These are phyloP conservation scores for Colletotrichum sp. DNA, from an alignment of 2,329 filamentous ascomycete genomes.

Conservation along the genomic window DNA sequence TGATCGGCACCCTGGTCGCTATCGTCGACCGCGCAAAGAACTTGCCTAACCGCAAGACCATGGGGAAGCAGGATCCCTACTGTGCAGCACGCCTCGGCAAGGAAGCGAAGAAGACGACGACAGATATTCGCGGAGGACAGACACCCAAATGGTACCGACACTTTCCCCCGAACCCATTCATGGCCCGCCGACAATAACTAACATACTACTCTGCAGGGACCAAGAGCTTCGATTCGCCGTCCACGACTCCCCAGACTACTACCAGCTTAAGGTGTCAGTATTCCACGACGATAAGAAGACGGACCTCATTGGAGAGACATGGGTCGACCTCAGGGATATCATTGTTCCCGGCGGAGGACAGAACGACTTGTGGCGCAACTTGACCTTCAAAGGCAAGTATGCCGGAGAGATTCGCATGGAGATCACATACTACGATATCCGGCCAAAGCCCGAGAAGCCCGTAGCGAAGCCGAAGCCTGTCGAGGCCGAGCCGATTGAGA, in stretches of 20 bases:
- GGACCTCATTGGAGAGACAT: conserved; percentile 93
- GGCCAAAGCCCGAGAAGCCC: conserved; percentile 79
- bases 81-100: conserved; percentile 93
- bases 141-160: conserved; percentile 84
- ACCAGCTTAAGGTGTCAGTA: conserved; percentile 91
- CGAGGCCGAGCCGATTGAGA: conserved; percentile 2
- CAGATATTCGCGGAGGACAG: conserved; percentile 92
- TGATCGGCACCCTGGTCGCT: conserved; percentile 90
- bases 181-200: background rate
- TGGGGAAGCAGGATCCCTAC: conserved; percentile 98
- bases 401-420: conserved; percentile 94
- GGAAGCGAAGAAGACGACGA: conserved; percentile 96
- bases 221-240: conserved; percentile 96
- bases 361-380: conserved; percentile 87
- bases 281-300: conserved; percentile 99
- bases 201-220: conserved; percentile 68
- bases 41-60: conserved; percentile 92
- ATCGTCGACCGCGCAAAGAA: conserved; percentile 97
- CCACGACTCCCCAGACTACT: conserved; percentile 96
- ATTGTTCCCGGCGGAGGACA: conserved; percentile 89
- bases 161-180: background rate
- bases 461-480: conserved; percentile 58
- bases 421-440: conserved; percentile 92
- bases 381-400: conserved; percentile 92
- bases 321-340: conserved; percentile 83